Evolutionary conservation across 2,329 filamentous ascomycete genomes (phyloP).

Genomic region (Fusarium nematophilum): DNA sequence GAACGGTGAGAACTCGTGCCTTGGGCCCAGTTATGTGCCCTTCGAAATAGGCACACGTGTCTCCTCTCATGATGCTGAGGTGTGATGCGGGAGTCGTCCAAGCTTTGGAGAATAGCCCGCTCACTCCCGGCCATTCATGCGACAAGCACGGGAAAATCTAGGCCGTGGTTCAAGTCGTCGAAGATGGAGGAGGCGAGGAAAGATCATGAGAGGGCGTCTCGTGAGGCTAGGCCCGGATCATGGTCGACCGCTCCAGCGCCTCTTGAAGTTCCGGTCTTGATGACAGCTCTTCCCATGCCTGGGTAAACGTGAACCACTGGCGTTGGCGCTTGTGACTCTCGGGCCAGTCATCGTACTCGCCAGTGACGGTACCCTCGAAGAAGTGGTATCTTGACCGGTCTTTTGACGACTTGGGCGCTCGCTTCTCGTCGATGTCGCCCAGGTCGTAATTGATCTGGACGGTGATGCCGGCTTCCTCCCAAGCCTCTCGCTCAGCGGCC

Average conservation of each 20-base stretch:
- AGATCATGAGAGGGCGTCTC: conserved; percentile 6
- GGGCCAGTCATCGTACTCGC: conserved; percentile 89
- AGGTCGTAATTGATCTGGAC: conserved; percentile 88
- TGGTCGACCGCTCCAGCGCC: conserved; percentile 83
- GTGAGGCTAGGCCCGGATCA: conserved; percentile 58
- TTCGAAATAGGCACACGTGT: conserved; percentile 8
- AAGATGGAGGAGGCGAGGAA: neutral
- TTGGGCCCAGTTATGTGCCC: conserved; percentile 1
- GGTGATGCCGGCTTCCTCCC: conserved; percentile 96
- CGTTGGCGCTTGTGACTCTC: conserved; percentile 92
- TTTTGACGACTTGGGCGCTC: conserved; percentile 79
- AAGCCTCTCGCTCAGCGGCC: conserved; percentile 90
- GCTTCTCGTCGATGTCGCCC: conserved; percentile 85
- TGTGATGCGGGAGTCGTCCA: neutral
- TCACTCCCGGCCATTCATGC: neutral
- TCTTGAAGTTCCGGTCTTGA: conserved; percentile 88
- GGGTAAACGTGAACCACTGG: conserved; percentile 86
- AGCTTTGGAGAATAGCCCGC: neutral
- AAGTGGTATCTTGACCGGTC: conserved; percentile 77
- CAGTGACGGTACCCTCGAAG: conserved; percentile 88
- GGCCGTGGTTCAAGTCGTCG: neutral
- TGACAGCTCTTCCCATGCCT: conserved; percentile 82
- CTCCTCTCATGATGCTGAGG: conserved; percentile 27
- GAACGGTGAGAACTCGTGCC: conserved; percentile 13
- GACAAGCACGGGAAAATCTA: neutral